Evolutionary conservation across 805 yeast species (phyloP), one percentile per base, ranked within the genome.

Genomic region (Metschnikowia cerradonensis): DNA sequence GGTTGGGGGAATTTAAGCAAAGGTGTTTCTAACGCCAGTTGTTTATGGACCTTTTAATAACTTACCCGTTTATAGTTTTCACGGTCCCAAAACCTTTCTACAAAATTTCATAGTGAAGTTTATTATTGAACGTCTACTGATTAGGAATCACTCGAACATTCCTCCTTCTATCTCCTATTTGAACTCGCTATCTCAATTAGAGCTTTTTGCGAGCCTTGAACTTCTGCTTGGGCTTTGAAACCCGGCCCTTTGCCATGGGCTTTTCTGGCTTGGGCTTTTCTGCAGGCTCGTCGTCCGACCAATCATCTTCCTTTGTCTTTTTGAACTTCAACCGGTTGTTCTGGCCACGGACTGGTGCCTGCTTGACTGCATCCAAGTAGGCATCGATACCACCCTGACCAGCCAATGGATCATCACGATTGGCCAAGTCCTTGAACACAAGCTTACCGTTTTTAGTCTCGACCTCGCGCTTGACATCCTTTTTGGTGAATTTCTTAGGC

Each of bases 321-420:
- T 86, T 88, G 73, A 82, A 92, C 71, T 90, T 92, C 77, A 92
- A 80, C 72, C 83, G 90, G 69, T 91, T 91, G 73, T 82, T 83
- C 75, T 89, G 97, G 52, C 97, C 97, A 69, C 96, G 85, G 3
- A 90, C 83, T 31, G 98, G 98, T 22, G 94, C 97, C 60, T 86
- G 88, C 67, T 82, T 86, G 22, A 94, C 90, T 6, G 99, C 99
- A 55, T 90, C 97, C 57, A 90, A 80, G 66, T 94, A 94, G 0
- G 97, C 98, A 64, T 88, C 88, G 57, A 92, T 81, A 15, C 97
- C 96, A 4, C 67, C 68, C 49, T 73, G 71, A 26, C 70, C 68
- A 22, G 64, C 63, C 58, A 72, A 63, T n/a, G 69, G 69, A 60
- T 81, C 86, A 3, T 70, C 79, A 4, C 41, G n/a, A 17, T 59